Conservation (phyloP, 768 basidiomycete species). For the Hemileccinum rubropunctum region DNA sequence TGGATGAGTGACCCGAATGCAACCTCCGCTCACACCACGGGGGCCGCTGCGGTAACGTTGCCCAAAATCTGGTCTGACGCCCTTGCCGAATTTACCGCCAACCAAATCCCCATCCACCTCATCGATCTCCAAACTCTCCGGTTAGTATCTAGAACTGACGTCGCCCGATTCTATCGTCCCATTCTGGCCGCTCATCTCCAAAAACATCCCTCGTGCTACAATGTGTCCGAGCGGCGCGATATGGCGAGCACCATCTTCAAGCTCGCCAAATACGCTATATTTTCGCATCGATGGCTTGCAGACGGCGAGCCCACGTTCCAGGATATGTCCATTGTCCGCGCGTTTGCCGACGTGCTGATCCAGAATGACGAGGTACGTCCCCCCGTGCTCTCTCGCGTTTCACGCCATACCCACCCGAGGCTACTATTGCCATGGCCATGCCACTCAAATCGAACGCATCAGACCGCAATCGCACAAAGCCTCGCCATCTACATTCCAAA, state of each 20-base stretch:
- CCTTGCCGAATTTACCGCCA: conserved; percentile 6
- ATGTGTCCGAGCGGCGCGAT: neutral
- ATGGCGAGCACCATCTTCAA: neutral
- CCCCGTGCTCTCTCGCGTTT: neutral
- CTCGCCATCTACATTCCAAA: neutral
- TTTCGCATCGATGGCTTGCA: conserved; percentile 14
- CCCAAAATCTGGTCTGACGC: conserved; percentile 2
- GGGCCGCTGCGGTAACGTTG: neutral
- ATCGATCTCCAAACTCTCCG: conserved; percentile 7
- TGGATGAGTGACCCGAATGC: neutral
- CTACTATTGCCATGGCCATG: too few species aligned
- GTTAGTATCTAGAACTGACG: conserved; percentile 5
- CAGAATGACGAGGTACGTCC: conserved; percentile 3
- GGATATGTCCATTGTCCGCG: conserved; percentile 4
- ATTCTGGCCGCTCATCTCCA: conserved; percentile 4
- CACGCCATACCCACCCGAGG: neutral
- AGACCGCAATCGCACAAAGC: neutral
- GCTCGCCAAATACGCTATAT: conserved; percentile 12
- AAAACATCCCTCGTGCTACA: conserved; percentile 1
- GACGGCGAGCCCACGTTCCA: conserved; percentile 11
- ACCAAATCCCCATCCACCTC: conserved; percentile 13
- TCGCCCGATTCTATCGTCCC: conserved; percentile 1
- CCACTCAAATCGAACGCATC: neutral
- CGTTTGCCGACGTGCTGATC: neutral
- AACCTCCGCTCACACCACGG: neutral